phyloP scores from a whole-genome alignment of 139 green algal species.

The Raphidocelis subcapitata region DNA sequence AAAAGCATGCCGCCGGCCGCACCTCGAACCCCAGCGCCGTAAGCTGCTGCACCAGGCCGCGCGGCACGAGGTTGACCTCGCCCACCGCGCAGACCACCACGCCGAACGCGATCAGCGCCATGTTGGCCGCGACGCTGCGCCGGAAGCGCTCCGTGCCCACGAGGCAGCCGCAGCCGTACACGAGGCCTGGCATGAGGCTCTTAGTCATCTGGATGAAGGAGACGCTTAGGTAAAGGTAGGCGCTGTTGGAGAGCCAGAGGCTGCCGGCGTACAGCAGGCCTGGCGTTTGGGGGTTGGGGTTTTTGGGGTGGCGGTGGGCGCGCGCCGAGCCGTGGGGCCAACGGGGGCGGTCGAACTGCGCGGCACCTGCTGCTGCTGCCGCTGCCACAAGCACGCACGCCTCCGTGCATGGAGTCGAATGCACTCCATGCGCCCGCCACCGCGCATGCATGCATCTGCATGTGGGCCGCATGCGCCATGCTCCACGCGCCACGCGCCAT shows the following conservation, averaged over 20 bases:
- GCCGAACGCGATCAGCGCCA: slow-evolving; percentile 86
- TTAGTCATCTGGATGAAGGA: slow-evolving; percentile 99
- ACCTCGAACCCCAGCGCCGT: slow-evolving; percentile 82
- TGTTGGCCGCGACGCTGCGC: slow-evolving; percentile 65
- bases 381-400: neutral
- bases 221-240: slow-evolving; percentile 96
- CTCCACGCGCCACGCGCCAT: too few relatives aligned
- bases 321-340: neutral
- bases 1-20: neutral
- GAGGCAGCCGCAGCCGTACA: slow-evolving; percentile 69
- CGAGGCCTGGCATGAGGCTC: slow-evolving; percentile 82
- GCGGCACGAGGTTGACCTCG: slow-evolving; percentile 85
- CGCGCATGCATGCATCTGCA: neutral
- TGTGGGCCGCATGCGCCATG: neutral
- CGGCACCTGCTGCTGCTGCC: neutral
- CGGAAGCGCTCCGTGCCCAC: slow-evolving; percentile 81
- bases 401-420: too few relatives aligned
- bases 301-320: neutral
- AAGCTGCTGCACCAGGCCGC: slow-evolving; percentile 91
- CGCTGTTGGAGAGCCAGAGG: slow-evolving; percentile 95
- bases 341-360: neutral
- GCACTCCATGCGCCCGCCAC: too few relatives aligned
- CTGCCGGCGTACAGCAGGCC: slow-evolving; percentile 82
- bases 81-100: slow-evolving; percentile 82
- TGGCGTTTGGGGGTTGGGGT: too few relatives aligned